phyloP scores from a whole-genome alignment of 345 rosid species.

The Brassica rapa region DNA sequence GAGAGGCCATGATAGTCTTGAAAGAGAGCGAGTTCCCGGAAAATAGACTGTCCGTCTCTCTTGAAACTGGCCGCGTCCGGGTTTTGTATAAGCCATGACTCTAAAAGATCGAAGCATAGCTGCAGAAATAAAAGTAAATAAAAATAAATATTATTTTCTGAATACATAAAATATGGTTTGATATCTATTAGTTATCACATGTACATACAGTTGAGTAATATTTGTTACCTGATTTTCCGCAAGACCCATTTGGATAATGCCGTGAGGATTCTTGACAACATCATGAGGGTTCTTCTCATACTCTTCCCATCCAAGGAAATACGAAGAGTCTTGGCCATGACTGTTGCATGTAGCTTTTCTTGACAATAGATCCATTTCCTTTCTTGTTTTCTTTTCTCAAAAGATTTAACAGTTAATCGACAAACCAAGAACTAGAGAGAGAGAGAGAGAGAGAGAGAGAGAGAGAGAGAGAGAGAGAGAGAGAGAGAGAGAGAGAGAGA shows the following conservation, averaged over 20 bases:
- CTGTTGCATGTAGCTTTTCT: slow-evolving; percentile 58
- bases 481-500: too few relatives aligned
- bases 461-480: background rate
- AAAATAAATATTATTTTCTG: background rate
- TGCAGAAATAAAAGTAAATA: slow-evolving; percentile 30
- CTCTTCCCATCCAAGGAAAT: slow-evolving; percentile 49
- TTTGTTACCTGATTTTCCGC: slow-evolving; percentile 70
- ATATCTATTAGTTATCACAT: slow-evolving; percentile 2
- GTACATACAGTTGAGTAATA: background rate
- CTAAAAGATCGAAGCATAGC: slow-evolving; percentile 63
- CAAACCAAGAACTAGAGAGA: slow-evolving; percentile 6
- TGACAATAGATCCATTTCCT: slow-evolving; percentile 54
- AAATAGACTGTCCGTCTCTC: slow-evolving; percentile 58
- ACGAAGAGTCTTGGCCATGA: slow-evolving; percentile 77
- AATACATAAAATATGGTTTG: background rate
- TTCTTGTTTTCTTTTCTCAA: background rate
- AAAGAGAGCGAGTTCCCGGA: slow-evolving; percentile 75
- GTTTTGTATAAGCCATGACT: slow-evolving; percentile 64
- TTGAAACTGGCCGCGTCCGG: slow-evolving; percentile 58
- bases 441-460: background rate
- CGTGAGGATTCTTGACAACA: slow-evolving; percentile 53
- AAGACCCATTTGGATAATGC: slow-evolving; percentile 80
- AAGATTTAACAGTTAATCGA: background rate
- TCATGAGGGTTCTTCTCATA: slow-evolving; percentile 76
- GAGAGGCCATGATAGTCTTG: slow-evolving; percentile 78